Percentiles rank a stretch among this genome's conserved stretches.
phyloP scores from a whole-genome alignment of 2,329 filamentous ascomycete genomes.

The Fonsecaea monophora region DNA sequence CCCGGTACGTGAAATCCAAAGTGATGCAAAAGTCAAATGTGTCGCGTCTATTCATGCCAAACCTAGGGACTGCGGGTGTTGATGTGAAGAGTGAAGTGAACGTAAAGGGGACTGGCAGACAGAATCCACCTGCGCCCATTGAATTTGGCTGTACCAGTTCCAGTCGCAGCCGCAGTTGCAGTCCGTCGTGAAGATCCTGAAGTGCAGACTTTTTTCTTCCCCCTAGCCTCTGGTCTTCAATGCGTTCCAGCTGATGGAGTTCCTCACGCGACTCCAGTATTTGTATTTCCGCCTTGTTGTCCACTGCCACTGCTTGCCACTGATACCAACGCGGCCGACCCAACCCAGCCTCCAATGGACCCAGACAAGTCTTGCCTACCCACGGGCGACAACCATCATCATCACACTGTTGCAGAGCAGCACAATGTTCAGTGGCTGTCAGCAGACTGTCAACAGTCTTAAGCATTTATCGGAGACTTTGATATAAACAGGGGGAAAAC shows the following conservation, averaged over 20 bases:
- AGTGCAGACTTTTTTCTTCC: constrained; percentile 10
- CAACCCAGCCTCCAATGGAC: not conserved
- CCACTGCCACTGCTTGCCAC: constrained; percentile 5
- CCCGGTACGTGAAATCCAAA: constrained; percentile 35
- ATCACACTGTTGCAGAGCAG: constrained; percentile 28
- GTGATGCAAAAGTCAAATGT: constrained; percentile 36
- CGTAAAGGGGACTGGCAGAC: constrained; percentile 20
- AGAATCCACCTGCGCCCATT: constrained; percentile 26
- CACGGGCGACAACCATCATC: constrained; percentile 27
- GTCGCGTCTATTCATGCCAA: constrained; percentile 35
- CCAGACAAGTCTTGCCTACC: constrained; percentile 16
- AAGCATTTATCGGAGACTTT: constrained; percentile 20
- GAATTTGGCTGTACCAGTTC: constrained; percentile 18
- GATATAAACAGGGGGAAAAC: not conserved
- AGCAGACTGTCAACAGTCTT: constrained; percentile 4
- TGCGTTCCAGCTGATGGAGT: constrained; percentile 2
- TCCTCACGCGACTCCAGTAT: not conserved
- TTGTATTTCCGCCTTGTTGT: not conserved
- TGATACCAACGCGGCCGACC: not conserved
- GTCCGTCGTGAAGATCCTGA: not conserved
- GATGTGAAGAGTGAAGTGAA: constrained; percentile 27
- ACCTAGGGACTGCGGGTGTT: constrained; percentile 20
- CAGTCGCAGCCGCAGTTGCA: constrained; percentile 13
- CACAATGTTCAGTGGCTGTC: constrained; percentile 32
- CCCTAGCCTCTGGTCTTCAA: constrained; percentile 3